Conservation (phyloP, 1,284 basidiomycete species). For the Malassezia obtusa region DNA sequence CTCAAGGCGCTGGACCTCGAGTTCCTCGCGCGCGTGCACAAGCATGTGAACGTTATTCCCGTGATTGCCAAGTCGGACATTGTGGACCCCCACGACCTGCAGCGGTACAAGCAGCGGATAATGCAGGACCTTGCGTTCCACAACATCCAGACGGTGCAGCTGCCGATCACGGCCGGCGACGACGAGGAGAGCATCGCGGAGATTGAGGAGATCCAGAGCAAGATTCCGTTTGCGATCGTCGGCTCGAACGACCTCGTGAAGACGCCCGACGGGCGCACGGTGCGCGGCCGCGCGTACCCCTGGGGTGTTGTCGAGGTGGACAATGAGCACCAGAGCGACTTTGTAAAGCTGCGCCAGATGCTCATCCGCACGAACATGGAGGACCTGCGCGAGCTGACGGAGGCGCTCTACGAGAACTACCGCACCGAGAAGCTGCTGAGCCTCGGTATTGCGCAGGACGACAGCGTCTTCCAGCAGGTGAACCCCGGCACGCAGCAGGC, state of each 20-base stretch:
- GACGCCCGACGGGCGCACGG: conserved; percentile 42
- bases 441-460: conserved; percentile 45
- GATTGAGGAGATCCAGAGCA: conserved; percentile 43
- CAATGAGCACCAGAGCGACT: conserved; percentile 47
- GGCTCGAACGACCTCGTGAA: conserved; percentile 43
- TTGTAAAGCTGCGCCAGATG: conserved; percentile 49
- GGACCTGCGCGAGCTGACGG: conserved; percentile 46
- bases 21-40: conserved; percentile 45
- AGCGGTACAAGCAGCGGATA: conserved; percentile 41
- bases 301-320: conserved; percentile 48
- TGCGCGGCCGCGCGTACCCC: conserved; percentile 45
- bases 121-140: conserved; percentile 45
- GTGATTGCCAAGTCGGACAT: conserved; percentile 48
- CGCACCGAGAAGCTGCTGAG: conserved; percentile 38
- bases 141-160: conserved; percentile 44
- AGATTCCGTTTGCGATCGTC: conserved; percentile 46
- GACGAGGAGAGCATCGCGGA: conserved; percentile 46
- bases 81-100: conserved; percentile 41
- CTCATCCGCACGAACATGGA: conserved; percentile 48
- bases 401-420: conserved; percentile 44
- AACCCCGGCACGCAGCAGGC: conserved; percentile 45
- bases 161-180: conserved; percentile 39
- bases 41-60: conserved; percentile 46
- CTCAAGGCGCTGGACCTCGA: conserved; percentile 46
- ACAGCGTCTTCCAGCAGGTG: conserved; percentile 43